phyloP scores from a whole-genome alignment of 1,284 basidiomycete genomes.

The Cystobasidium pallidum region DNA sequence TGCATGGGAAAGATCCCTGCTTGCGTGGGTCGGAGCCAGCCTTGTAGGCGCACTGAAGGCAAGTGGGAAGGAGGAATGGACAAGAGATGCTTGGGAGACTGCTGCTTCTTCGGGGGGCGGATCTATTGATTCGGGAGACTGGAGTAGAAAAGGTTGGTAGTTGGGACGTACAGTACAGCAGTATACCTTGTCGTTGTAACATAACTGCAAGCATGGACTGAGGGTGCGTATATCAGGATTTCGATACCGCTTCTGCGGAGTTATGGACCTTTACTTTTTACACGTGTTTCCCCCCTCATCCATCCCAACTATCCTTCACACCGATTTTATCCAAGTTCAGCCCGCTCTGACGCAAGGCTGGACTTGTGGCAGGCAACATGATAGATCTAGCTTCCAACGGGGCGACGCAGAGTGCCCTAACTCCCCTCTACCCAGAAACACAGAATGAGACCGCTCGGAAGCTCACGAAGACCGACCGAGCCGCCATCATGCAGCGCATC shows the following conservation, averaged over 20 bases:
- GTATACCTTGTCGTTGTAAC: conserved; percentile 10
- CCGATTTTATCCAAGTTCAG: background rate
- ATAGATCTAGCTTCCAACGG: background rate
- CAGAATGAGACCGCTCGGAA: conserved; percentile 30
- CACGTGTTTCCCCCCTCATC: background rate
- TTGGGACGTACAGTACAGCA: conserved; percentile 5
- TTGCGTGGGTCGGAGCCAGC: conserved; percentile 92
- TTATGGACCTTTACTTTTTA: no score
- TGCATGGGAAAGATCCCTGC: conserved; percentile 62
- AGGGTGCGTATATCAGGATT: background rate
- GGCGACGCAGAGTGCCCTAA: background rate
- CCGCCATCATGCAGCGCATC: background rate
- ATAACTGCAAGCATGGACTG: background rate
- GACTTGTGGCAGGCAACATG: background rate
- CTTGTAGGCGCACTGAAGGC: conserved; percentile 84
- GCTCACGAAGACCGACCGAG: conserved; percentile 4
- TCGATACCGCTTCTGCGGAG: no score
- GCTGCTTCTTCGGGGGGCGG: conserved; percentile 2
- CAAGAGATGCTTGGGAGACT: conserved; percentile 76
- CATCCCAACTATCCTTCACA: background rate
- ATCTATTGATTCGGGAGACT: conserved; percentile 18
- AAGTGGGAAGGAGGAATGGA: conserved; percentile 71
- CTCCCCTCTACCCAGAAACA: conserved; percentile 23
- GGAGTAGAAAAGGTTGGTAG: conserved; percentile 30
- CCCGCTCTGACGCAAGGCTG: background rate